Base-by-base conservation (phyloP, 2,329 filamentous ascomycete genomes). In the Alternaria panax region DNA sequence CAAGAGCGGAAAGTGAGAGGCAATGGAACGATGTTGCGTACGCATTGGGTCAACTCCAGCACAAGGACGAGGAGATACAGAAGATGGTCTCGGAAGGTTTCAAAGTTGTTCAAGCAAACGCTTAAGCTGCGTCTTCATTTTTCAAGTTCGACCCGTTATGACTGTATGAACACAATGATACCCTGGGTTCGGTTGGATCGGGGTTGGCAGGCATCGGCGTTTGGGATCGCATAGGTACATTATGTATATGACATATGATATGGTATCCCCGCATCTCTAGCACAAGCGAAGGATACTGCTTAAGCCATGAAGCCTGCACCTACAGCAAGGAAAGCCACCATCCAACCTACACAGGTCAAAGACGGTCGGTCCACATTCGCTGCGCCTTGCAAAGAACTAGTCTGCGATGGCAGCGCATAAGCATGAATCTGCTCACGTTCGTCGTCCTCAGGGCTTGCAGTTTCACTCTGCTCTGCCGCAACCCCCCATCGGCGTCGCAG, bases 1-100 rank as follows among this genome's bases (percentile, higher is more conserved):
- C 86, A 1, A 86, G 94, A 46, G 97, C 93, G 73, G 93, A 97
- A 75, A 96, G 86, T 47, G 94, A 99, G 80, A 85, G 93, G 64
- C 93, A 98, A 76, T 99, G 95, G 95, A 96, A 94, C 75, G 95
- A 99, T 80, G 93, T 98, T 42, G 92, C 94, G 0, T 99, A 93
- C 81, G 93, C 93, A 3, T 81, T 99, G 60, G 92, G 92, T 3
- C 80, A 97, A 60, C 80, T 99, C 57, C 93, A 93, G 73, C 95
- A 99, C 77, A 96, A 95, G 83, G 94, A 94, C 70, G 92, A 96
- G 73, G 92, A 96, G 45, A 96, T 96, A 57, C 84, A 86, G 59
- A 95, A 93, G 82, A 76, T 89, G 59, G 84, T 96, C 18, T 80
- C 85, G 0, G 91, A 91, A 62, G 92, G 92, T 0, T 95, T 92